phyloP scores from a whole-genome alignment of 257 asterid genomes.

The Coffea canephora region DNA sequence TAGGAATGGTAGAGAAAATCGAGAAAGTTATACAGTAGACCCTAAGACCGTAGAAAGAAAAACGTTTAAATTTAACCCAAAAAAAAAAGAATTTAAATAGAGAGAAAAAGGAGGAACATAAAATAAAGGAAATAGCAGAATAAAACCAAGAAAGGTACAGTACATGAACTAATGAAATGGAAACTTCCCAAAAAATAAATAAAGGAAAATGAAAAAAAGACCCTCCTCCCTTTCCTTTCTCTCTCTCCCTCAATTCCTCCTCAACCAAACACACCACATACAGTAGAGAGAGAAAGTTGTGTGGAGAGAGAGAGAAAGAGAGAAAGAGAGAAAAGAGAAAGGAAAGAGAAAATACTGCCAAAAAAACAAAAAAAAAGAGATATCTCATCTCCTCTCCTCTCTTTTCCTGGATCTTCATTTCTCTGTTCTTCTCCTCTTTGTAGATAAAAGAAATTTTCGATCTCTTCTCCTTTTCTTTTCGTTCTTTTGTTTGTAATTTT shows the following conservation, averaged over 20 bases:
- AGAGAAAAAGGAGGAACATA: neutral
- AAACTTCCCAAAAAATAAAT: slow-evolving; percentile 9
- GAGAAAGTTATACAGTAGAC: neutral
- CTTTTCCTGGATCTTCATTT: neutral
- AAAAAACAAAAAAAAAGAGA: neutral
- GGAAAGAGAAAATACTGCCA: slow-evolving; percentile 6
- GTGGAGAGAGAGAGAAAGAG: slow-evolving; percentile 13
- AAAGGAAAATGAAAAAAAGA: slow-evolving; percentile 9
- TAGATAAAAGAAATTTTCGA: neutral
- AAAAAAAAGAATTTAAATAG: neutral
- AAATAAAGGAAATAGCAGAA: no score
- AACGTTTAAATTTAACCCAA: neutral
- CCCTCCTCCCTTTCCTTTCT: neutral
- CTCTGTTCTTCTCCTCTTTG: neutral
- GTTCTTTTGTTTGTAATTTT: neutral
- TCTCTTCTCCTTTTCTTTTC: neutral
- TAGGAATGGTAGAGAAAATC: neutral
- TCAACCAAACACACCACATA: slow-evolving; percentile 32
- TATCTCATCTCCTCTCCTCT: neutral
- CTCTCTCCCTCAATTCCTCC: slow-evolving; percentile 18
- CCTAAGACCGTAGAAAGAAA: no score
- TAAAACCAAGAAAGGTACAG: neutral
- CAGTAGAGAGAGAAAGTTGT: slow-evolving; percentile 44
- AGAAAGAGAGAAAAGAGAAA: neutral
- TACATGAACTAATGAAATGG: neutral